Base-by-base conservation (phyloP, 179 eudicot genomes). In the Spinacia oleracea region DNA sequence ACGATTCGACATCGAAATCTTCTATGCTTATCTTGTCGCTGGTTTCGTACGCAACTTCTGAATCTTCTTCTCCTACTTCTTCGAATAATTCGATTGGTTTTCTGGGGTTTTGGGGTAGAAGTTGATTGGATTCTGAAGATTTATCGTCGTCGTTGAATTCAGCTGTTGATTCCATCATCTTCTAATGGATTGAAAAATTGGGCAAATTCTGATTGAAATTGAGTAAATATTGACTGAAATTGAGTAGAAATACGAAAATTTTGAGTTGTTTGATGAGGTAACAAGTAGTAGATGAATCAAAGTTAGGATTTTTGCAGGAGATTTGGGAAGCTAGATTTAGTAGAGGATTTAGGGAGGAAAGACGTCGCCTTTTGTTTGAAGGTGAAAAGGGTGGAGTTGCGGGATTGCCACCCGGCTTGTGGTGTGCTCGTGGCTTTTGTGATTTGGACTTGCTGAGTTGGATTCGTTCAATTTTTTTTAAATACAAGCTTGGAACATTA, bases 21-120 rank as follows among this genome's bases (percentile, higher is more conserved):
- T 84, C 81, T 3, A 83, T 79, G 73, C 78, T 86, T 73, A 90
- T 76, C 75, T 89, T 91, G 74, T 90, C 90, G 56, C 78, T 69
- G 11, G 87, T 51, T 42, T 87, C 93, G 79, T 86, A 92, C 38
- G 90, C 97, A 20, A 78, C 70, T 31, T 89, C 88, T 68, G 56
- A 42, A 48, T 48, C 53, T 16, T 23, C 75, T 35, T 55, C 25
- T 60, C 42, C 70, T 1, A 23, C 8, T 35, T 65, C 51, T 50
- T 53, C 23, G 21, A 69, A 69, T 43, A 50, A 50, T 27, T 72
- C 77, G 25, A 63, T 32, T 63, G 77, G 7, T 35, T 79, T 63
- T 10, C 35, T 60, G 8, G 59, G 15, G 27, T 14, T n/a, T 12
- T 50, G 71, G 69, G 42, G 35, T 35, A 79, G 50, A 20, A 79